phyloP scores from a whole-genome alignment of 225 moss, liverwort and hornwort genomes.

The Neckera pumila region DNA sequence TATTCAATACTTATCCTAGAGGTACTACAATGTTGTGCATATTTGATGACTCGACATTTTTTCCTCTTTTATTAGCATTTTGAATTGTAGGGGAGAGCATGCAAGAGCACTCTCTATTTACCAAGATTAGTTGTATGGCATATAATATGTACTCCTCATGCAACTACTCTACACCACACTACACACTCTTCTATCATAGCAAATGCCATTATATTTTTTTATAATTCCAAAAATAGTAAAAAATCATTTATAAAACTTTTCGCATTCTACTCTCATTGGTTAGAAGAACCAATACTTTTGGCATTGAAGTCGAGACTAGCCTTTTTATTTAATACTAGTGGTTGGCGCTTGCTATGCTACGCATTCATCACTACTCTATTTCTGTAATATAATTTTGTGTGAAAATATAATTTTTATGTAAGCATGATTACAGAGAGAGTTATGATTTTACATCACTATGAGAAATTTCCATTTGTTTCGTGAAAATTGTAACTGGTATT shows the following conservation, averaged over 20 bases:
- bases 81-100: rapidly evolving
- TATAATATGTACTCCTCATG: not conserved
- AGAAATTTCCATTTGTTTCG: no score
- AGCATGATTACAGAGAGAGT: no score
- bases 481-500: no score
- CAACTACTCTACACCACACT: not conserved
- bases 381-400: no score
- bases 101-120: rapidly evolving
- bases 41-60: rapidly evolving
- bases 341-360: no score
- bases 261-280: not conserved
- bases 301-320: rapidly evolving
- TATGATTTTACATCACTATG: no score
- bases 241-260: not conserved
- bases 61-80: not conserved
- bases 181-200: rapidly evolving
- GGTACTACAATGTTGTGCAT: not conserved
- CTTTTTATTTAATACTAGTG: not conserved
- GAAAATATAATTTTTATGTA: no score
- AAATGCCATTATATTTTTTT: not conserved
- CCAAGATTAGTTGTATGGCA: not conserved
- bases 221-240: not conserved
- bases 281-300: rapidly evolving
- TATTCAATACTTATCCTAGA: not conserved
- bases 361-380: no score